Evolutionary conservation across 768 basidiomycete genomes (phyloP).

Genomic region (Coprinellus micaceus): DNA sequence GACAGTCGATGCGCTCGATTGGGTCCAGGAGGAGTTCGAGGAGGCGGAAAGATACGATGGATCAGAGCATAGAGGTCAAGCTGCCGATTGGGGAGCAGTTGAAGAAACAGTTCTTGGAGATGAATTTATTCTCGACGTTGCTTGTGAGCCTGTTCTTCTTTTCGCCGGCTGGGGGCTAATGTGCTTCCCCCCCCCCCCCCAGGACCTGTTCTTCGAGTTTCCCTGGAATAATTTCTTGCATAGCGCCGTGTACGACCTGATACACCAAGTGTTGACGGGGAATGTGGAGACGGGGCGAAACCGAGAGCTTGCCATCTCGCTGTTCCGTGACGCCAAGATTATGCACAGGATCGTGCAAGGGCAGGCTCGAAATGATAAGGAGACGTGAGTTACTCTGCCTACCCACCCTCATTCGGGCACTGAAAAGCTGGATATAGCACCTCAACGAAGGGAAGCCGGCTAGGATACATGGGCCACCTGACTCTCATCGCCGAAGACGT

Average conservation of each 20-base stretch:
- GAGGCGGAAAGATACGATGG: constrained; percentile 38
- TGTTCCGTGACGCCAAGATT: constrained; percentile 83
- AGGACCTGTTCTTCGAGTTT: constrained; percentile 95
- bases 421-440: constrained; percentile 34
- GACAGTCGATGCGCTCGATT: constrained; percentile 9
- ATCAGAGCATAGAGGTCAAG: constrained; percentile 30
- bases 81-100: constrained; percentile 72
- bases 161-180: too few relatives aligned
- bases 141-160: constrained; percentile 51
- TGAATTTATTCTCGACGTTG: constrained; percentile 68
- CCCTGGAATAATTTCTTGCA: constrained; percentile 99
- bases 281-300: constrained; percentile 80
- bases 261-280: constrained; percentile 93
- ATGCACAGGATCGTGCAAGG: constrained; percentile 87
- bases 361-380: constrained; percentile 72
- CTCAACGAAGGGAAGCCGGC: constrained; percentile 71
- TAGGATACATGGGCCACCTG: constrained; percentile 97
- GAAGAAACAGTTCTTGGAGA: constrained; percentile 74
- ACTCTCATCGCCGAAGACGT: constrained; percentile 94
- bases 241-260: constrained; percentile 90
- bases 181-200: constrained; percentile 1
- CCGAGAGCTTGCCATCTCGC: constrained; percentile 73
- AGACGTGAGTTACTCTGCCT: constrained; percentile 47
- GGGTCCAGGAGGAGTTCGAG: constrained; percentile 54
- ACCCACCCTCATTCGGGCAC: constrained; percentile 3